phyloP scores from a whole-genome alignment of 163 green algal genomes.

The Volvox carteri region DNA sequence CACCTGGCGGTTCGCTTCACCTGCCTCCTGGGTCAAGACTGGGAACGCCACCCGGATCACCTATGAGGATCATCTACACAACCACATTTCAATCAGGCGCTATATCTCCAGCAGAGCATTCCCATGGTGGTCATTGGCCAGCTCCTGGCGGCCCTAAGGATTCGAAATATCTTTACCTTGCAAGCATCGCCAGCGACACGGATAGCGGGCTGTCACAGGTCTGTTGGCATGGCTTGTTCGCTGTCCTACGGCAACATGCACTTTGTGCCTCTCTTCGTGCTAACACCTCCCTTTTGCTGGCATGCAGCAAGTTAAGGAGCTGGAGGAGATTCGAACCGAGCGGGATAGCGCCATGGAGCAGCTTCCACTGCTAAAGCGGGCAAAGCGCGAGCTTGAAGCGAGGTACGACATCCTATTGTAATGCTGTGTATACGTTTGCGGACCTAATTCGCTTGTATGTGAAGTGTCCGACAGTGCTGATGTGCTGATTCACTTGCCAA shows the following conservation, averaged over 20 bases:
- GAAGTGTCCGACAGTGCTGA: neutral
- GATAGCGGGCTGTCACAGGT: slow-evolving; percentile 43
- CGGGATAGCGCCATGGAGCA: slow-evolving; percentile 47
- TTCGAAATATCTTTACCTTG: neutral
- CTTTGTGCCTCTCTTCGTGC: too few relatives aligned
- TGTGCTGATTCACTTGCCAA: neutral
- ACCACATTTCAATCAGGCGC: too few relatives aligned
- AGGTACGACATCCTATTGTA: slow-evolving; percentile 9
- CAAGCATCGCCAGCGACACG: slow-evolving; percentile 24
- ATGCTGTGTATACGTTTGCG: neutral
- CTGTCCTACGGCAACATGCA: too few relatives aligned
- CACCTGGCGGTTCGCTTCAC: neutral
- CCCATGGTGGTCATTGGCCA: neutral
- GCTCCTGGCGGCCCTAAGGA: neutral
- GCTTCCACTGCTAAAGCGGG: neutral
- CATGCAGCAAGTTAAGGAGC: slow-evolving; percentile 41
- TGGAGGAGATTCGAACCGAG: slow-evolving; percentile 51
- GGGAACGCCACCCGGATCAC: neutral
- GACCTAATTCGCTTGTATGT: neutral
- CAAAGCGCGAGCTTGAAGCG: slow-evolving; percentile 36
- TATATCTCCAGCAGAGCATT: neutral
- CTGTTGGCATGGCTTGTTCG: neutral
- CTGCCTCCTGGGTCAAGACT: neutral
- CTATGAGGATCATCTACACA: neutral
- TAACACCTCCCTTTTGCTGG: too few relatives aligned